These are phyloP conservation scores for Fusarium lateritium DNA, from an alignment of 2,329 filamentous ascomycete genomes.

Conservation along the genomic window DNA sequence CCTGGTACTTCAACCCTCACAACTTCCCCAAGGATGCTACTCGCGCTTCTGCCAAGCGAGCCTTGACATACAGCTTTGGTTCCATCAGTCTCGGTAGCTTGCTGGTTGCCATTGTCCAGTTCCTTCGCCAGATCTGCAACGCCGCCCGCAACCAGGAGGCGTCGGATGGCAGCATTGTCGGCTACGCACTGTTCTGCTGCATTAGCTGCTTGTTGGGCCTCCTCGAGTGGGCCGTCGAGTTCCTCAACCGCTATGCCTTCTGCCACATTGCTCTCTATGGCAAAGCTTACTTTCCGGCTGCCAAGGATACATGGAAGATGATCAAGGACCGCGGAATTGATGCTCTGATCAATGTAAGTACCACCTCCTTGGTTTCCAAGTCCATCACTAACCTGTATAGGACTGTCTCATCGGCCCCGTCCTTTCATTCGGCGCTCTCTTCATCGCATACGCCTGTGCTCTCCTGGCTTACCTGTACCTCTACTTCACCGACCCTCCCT, in stretches of 20 bases:
- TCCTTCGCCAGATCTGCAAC: conserved; percentile 84
- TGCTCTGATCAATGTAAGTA: conserved; percentile 79
- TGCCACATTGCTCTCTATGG: conserved; percentile 95
- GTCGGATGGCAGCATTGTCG: conserved; percentile 79
- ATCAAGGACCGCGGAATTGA: conserved; percentile 94
- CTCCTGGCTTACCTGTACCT: conserved; percentile 91
- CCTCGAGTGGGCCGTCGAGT: conserved; percentile 87
- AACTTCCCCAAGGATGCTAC: conserved; percentile 84
- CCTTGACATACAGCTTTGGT: conserved; percentile 92
- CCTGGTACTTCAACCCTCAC: conserved; percentile 87
- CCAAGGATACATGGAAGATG: conserved; percentile 92
- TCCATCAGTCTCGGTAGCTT: conserved; percentile 90
- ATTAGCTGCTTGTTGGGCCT: conserved; percentile 82
- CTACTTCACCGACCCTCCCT: conserved; percentile 82
- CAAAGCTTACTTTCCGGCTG: conserved; percentile 86
- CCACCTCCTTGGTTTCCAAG: rapidly evolving
- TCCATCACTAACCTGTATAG: conserved; percentile 47
- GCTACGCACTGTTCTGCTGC: conserved; percentile 77
- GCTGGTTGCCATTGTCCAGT: conserved; percentile 88
- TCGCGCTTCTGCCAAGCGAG: conserved; percentile 83
- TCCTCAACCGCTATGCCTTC: conserved; percentile 94
- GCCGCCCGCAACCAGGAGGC: conserved; percentile 76
- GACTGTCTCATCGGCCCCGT: conserved; percentile 86
- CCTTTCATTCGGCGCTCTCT: conserved; percentile 82
- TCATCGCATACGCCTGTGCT: conserved; percentile 86